These are phyloP conservation scores for Entelexis sorbosivorans DNA, from an alignment of 1,139 yeast genomes.

Conservation along the genomic window DNA sequence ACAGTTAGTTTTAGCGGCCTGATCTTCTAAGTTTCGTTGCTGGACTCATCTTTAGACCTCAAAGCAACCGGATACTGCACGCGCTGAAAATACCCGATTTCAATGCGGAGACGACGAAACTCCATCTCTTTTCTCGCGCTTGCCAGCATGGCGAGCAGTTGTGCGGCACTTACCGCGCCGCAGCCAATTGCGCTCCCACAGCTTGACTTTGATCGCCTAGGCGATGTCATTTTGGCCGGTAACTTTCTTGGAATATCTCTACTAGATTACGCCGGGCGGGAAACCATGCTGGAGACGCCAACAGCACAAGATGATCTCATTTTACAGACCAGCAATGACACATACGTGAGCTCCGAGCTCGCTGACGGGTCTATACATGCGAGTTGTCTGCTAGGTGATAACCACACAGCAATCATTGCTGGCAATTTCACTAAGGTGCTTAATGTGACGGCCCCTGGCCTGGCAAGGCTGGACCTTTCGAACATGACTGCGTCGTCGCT, in stretches of 20 bases:
- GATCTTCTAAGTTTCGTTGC: neutral
- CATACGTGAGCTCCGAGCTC: constrained; percentile 20
- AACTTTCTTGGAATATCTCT: constrained; percentile 50
- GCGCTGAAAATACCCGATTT: no score
- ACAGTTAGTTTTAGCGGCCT: neutral
- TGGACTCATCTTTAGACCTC: no score
- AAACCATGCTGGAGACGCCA: constrained; percentile 22
- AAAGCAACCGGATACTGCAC: no score
- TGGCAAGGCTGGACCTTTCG: constrained; percentile 46
- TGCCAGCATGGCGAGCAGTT: neutral
- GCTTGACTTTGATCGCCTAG: constrained; percentile 27
- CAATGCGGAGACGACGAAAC: neutral
- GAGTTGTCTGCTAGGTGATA: constrained; percentile 34
- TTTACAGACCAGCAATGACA: constrained; percentile 23
- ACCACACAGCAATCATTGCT: constrained; percentile 31
- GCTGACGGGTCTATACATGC: constrained; percentile 29
- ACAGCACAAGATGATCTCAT: constrained; percentile 19
- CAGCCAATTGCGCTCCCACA: constrained; percentile 22
- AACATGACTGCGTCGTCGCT: constrained; percentile 33
- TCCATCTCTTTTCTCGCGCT: neutral
- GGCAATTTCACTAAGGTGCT: constrained; percentile 33
- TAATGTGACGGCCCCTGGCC: constrained; percentile 32
- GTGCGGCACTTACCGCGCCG: neutral
- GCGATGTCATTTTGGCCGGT: constrained; percentile 53
- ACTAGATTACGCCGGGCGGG: constrained; percentile 46